phyloP scores from a whole-genome alignment of 495 filamentous ascomycete species.

The Staphylotrichum longicolle region DNA sequence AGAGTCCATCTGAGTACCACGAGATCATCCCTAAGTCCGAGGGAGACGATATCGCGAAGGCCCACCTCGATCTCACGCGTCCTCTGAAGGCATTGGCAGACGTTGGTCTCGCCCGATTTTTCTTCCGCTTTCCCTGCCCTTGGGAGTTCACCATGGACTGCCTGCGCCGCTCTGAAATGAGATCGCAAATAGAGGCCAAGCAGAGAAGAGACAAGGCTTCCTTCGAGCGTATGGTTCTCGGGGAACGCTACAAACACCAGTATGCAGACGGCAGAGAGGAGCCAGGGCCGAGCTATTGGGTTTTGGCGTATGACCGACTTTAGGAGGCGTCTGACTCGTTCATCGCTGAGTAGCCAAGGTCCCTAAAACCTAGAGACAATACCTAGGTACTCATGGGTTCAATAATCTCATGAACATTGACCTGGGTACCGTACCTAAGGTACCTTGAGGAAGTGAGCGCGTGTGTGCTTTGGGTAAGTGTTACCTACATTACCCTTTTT shows the following conservation, averaged over 20 bases:
- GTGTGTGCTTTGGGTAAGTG: no score
- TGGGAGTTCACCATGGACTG: neutral
- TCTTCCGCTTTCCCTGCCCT: neutral
- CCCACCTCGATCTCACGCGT: neutral
- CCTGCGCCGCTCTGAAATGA: no score
- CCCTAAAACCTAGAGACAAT: no score
- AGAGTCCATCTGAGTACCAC: no score
- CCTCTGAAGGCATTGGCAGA: neutral
- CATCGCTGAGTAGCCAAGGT: no score
- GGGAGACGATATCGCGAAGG: neutral
- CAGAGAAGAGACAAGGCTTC: neutral
- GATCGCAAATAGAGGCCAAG: neutral
- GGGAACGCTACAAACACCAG: neutral
- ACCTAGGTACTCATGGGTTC: no score
- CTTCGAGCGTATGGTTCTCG: slow-evolving; percentile 1
- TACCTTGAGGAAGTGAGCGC: no score
- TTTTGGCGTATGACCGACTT: no score
- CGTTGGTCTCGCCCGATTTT: neutral
- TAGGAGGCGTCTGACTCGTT: no score
- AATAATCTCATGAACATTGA: no score
- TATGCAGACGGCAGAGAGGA: slow-evolving; percentile 10
- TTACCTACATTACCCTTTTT: no score
- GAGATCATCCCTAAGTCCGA: neutral
- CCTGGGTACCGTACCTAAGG: no score
- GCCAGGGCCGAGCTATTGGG: neutral